phyloP scores from a whole-genome alignment of 495 filamentous ascomycete genomes.

The Penicillium flavigenum region DNA sequence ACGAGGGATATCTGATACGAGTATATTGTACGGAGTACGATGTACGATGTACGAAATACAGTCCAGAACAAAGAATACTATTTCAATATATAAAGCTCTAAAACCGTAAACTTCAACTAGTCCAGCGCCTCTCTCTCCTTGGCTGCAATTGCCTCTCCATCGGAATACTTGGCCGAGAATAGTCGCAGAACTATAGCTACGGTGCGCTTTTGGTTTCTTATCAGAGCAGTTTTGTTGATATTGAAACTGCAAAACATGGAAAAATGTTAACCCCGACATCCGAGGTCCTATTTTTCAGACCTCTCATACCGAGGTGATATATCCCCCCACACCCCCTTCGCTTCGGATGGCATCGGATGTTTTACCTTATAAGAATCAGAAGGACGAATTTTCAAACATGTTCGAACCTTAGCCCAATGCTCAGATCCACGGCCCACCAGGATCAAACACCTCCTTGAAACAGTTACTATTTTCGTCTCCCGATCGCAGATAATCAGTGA shows the following conservation, averaged over 20 bases:
- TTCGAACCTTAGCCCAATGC: neutral
- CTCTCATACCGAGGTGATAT: neutral
- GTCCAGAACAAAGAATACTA: neutral
- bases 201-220: neutral
- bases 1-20: neutral
- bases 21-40: neutral
- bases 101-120: neutral
- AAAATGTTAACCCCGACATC: neutral
- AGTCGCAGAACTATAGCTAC: neutral
- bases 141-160: neutral
- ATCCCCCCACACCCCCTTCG: neutral
- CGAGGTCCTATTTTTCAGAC: neutral
- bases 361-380: neutral
- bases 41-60: neutral
- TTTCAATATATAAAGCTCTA: neutral
- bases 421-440: neutral
- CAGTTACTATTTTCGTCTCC: conserved; percentile 4
- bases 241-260: neutral
- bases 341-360: neutral
- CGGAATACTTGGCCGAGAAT: conserved; percentile 1
- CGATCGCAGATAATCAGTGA: neutral
- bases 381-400: neutral
- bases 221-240: neutral
- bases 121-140: neutral
- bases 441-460: neutral